Percentiles rank a stretch among this genome's conserved stretches.
Conservation (phyloP, 768 basidiomycete genomes). For the Hygrophoropsis aurantiaca region DNA sequence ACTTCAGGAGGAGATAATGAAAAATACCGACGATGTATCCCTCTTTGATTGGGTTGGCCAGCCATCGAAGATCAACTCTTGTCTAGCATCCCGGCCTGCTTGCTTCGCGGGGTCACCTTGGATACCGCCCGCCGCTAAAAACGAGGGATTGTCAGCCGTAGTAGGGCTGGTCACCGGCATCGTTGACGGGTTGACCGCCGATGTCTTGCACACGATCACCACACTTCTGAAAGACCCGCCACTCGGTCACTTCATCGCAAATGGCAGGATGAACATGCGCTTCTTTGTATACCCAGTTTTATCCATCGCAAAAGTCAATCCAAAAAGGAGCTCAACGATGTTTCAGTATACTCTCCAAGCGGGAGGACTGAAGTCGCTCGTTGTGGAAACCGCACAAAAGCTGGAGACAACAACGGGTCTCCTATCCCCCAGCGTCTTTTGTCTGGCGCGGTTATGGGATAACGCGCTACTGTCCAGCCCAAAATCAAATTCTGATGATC, state of each 20-base stretch:
- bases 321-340: conserved; percentile 6
- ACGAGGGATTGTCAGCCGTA: background rate
- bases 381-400: conserved; percentile 11
- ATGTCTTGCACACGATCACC: conserved; percentile 12
- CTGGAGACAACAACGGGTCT: conserved; percentile 3
- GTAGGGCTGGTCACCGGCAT: conserved; percentile 11
- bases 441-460: conserved; percentile 24
- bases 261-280: conserved; percentile 26
- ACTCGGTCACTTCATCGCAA: conserved; percentile 28
- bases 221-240: conserved; percentile 20
- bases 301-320: conserved; percentile 8
- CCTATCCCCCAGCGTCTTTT: conserved; percentile 1
- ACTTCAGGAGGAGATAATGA: conserved; percentile 21
- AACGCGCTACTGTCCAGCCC: conserved; percentile 10
- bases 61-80: conserved; percentile 23
- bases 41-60: conserved; percentile 25
- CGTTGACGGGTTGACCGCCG: conserved; percentile 15
- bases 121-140: too few relatives aligned
- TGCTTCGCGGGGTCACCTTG: conserved; percentile 11
- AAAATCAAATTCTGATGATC: too few relatives aligned
- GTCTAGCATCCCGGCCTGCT: conserved; percentile 20
- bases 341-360: conserved; percentile 21
- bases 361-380: conserved; percentile 14
- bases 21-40: conserved; percentile 19
- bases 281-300: conserved; percentile 18